Conservation (phyloP, 1,139 yeast species). For the Insectozyma bohioensis region DNA sequence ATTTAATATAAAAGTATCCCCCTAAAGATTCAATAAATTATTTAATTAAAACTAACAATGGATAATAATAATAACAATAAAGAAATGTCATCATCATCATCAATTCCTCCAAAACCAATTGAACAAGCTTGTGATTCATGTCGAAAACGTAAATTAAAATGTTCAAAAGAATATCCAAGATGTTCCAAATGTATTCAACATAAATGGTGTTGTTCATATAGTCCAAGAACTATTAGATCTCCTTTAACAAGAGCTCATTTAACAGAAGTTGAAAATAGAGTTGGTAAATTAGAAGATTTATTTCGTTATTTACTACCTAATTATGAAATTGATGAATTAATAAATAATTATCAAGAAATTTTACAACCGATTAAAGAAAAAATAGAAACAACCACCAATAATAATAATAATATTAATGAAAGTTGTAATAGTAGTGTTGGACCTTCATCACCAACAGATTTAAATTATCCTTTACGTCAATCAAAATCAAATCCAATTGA, state of each 20-base stretch:
- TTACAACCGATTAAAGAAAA: slow-evolving; percentile 18
- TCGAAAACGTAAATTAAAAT: slow-evolving; percentile 55
- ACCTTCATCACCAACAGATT: slow-evolving; percentile 9
- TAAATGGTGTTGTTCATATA: slow-evolving; percentile 72
- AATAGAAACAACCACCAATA: slow-evolving; percentile 3
- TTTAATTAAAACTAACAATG: slow-evolving; percentile 1
- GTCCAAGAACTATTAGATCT: slow-evolving; percentile 74
- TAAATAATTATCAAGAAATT: slow-evolving; percentile 25
- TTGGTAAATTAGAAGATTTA: slow-evolving; percentile 53
- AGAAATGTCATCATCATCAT: slow-evolving; percentile 4
- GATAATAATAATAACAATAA: slow-evolving; percentile 1
- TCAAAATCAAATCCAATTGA: slow-evolving; percentile 13
- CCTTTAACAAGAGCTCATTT: slow-evolving; percentile 82
- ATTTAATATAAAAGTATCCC: not conserved
- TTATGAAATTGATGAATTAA: slow-evolving; percentile 23
- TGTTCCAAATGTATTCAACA: slow-evolving; percentile 76
- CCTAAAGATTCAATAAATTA: not conserved
- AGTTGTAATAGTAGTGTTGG: slow-evolving; percentile 3
- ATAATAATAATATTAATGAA: no score
- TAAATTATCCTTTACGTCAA: slow-evolving; percentile 12
- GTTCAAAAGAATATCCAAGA: slow-evolving; percentile 67
- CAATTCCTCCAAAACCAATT: slow-evolving; percentile 18
- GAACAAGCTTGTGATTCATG: slow-evolving; percentile 62
- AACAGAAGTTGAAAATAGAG: slow-evolving; percentile 71
- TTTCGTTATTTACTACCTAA: slow-evolving; percentile 41